These are phyloP conservation scores for Zymoseptoria ardabiliae DNA, from an alignment of 2,329 filamentous ascomycete genomes.

Conservation along the genomic window DNA sequence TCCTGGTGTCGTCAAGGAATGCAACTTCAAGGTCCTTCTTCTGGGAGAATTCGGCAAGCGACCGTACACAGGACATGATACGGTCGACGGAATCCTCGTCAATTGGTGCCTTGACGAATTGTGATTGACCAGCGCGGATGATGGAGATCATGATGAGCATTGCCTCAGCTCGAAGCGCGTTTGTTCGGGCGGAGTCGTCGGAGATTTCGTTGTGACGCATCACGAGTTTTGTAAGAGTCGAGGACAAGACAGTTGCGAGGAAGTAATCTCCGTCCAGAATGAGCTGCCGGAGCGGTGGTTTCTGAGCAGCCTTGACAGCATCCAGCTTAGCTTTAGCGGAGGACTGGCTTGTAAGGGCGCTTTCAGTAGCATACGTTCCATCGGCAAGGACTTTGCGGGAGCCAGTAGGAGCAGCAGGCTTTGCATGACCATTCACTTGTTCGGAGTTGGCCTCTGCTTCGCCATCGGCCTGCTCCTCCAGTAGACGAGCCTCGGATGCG, in stretches of 20 bases:
- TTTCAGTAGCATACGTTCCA: conserved; percentile 96
- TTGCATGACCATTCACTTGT: conserved; percentile 74
- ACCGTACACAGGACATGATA: conserved; percentile 95
- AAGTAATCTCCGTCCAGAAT: conserved; percentile 98
- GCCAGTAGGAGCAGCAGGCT: conserved; percentile 66
- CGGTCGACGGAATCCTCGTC: conserved; percentile 98
- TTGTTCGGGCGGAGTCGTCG: conserved; percentile 75
- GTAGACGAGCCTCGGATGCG: conserved; percentile 81
- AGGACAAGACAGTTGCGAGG: conserved; percentile 87
- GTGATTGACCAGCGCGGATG: conserved; percentile 94
- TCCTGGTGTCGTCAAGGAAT: conserved; percentile 89
- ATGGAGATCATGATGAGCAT: conserved; percentile 99
- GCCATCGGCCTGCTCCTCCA: conserved; percentile 73
- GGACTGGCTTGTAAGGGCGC: conserved; percentile 86
- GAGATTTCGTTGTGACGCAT: conserved; percentile 97
- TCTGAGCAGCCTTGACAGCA: conserved; percentile 93
- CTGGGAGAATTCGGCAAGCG: conserved; percentile 79
- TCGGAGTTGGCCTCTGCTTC: conserved; percentile 49
- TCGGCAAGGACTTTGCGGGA: conserved; percentile 90
- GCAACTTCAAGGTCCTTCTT: conserved; percentile 87
- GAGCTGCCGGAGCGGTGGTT: conserved; percentile 86
- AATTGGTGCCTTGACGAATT: conserved; percentile 94
- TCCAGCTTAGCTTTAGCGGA: conserved; percentile 85
- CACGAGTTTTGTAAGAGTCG: conserved; percentile 91
- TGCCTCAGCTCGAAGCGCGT: conserved; percentile 87